Evolutionary conservation across 805 yeast species (phyloP), one percentile per base, ranked within the genome.

Genomic region (Metschnikowia henanensis): DNA sequence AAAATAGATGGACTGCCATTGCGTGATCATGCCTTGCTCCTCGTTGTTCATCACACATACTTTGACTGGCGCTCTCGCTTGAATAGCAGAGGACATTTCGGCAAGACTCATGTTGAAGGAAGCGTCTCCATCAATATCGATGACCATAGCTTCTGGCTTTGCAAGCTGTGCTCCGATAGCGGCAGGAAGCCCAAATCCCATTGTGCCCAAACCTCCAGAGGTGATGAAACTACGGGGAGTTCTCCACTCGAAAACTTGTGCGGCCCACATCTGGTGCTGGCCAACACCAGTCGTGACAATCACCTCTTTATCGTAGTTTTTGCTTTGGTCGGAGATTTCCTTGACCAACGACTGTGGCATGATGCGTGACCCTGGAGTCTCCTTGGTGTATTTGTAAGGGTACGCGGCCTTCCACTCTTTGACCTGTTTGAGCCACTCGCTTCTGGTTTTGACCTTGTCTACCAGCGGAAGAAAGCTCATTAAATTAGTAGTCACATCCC

Each of bases 221-320:
- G 98, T 90, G 65, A 92, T 86, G 73, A 94, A 84, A 39, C 94
- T 77, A 67, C 97, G 81, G 58, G 98, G 98, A 49, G 78, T 72
- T 49, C 83, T 84, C 96, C 97, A 92, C 38, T 81, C 5, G 81
- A 87, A 90, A 68, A 90, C 90, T 73, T 94, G 98, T 23, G 98
- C 98, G 26, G 98, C 94, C 99, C 99, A 92, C 99, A 92, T 92
- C 75, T 92, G 99, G 77, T 92, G 99, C 76, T 94, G 98, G 50
- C 99, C 99, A 41, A 92, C 98, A 77, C 99, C 98, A 28, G 99
- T 94, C 40, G 98, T 86, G 57, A 92, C 84, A 57, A 91, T 80
- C 45, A 88, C 90, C 56, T 87, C 90, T 60, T 80, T 86, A 51
- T 74, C 75, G 44, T 77, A 76, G 41, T 23, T 23, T 72, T 71